These are phyloP conservation scores for Pharus latifolius DNA, from an alignment of 176 grass and related monocot genomes.

Conservation along the genomic window DNA sequence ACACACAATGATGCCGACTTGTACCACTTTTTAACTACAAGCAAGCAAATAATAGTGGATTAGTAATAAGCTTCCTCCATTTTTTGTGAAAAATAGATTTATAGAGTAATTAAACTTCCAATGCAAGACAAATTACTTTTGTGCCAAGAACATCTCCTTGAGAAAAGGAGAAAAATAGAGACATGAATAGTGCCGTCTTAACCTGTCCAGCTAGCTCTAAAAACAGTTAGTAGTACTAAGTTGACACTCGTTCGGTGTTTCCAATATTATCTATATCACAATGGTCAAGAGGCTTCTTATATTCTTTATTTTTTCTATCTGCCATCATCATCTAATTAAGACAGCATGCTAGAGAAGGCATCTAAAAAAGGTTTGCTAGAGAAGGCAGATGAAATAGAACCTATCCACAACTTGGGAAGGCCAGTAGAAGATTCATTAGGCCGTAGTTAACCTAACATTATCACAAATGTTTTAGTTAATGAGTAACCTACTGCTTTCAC, in stretches of 20 bases:
- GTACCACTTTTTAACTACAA: background rate
- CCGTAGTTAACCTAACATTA: background rate
- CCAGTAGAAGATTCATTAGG: background rate
- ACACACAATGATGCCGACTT: too few species aligned
- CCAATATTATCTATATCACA: background rate
- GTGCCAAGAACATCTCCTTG: background rate
- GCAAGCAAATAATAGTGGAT: background rate
- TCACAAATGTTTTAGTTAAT: background rate
- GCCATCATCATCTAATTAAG: background rate
- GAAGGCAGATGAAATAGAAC: conserved; percentile 1
- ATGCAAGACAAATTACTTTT: background rate
- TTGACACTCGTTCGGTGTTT: background rate
- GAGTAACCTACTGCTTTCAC: background rate
- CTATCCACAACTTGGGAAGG: background rate
- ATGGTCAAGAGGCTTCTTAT: background rate
- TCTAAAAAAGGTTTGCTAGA: background rate
- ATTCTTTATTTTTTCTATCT: background rate
- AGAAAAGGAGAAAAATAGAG: background rate
- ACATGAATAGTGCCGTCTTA: background rate
- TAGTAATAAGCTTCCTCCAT: background rate
- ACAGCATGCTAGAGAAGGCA: background rate
- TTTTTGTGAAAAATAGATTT: background rate
- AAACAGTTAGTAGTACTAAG: background rate
- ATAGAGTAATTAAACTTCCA: background rate
- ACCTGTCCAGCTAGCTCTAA: conserved; percentile 6